Base-by-base conservation (phyloP, 1,284 basidiomycete genomes). In the Irpex sp. region DNA sequence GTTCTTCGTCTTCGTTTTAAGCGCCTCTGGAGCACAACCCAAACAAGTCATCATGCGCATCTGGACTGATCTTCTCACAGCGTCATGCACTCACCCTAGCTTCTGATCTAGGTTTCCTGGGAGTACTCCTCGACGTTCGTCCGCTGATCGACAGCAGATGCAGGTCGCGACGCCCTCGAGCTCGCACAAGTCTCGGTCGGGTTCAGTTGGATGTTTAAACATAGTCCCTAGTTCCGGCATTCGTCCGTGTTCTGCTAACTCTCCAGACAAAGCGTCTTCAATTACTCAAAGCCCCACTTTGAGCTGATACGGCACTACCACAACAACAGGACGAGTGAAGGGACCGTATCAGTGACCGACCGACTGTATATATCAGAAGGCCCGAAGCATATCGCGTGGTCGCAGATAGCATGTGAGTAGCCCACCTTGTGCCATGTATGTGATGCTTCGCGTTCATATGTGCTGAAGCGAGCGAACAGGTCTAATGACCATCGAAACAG, bases 321-420 rank as follows among this genome's bases (percentile, higher is more conserved):
- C 15, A 13, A 13, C 26, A 56, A 56, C 2, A 11, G 49, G 21
- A 52, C 21, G 17, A 52, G 21, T 9, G 11, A 17, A 52, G 49
- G 49, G 26, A 26, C 26, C 26, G 26, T 26, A 26, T 26, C 21
- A 34, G 54, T 56, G 26, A 6, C 34, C n/a, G 13, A 56, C 26
- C 4, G 34, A 49, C 57, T 58, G 38, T 49, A 34, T 49, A 40
- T 56, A 59, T 60, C 59, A 60, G 49, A 60, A 60, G 31, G 51
- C 19, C 21, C n/a, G 19, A 17, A 11, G 21, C 26, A 26, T 38
- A 49, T 54, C 51, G 60, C 59, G 51, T 55, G 48, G 59, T 36
- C 31, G 13, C 17, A 13, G 21, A 40, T 60, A 60, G 59, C 64
- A 65, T 62, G 64, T 65, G 64, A 62, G 61, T 60, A 19, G 57